phyloP scores from a whole-genome alignment of 768 basidiomycete species.

The Lactarius trivialis region DNA sequence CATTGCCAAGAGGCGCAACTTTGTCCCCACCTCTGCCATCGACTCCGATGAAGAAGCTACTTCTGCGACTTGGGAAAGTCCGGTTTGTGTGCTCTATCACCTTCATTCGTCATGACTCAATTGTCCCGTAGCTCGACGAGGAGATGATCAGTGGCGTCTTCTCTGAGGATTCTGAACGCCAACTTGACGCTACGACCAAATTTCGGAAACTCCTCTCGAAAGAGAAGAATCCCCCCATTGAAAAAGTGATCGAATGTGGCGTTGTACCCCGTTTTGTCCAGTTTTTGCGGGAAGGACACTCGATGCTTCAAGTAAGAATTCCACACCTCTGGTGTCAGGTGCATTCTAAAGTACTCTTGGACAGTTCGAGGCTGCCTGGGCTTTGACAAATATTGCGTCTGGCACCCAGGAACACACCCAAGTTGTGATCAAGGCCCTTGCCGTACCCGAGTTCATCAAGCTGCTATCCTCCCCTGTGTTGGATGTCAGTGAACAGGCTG shows the following conservation, averaged over 20 bases:
- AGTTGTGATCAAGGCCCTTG: slow-evolving; percentile 90
- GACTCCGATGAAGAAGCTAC: slow-evolving; percentile 92
- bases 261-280: slow-evolving; percentile 97
- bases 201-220: slow-evolving; percentile 98
- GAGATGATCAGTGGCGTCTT: slow-evolving; percentile 94
- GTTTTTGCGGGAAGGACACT: slow-evolving; percentile 73
- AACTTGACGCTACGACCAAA: slow-evolving; percentile 95
- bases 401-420: slow-evolving; percentile 98
- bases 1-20: slow-evolving; percentile 95
- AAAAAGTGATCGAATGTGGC: slow-evolving; percentile 94
- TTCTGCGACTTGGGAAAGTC: slow-evolving; percentile 65
- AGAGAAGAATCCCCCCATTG: slow-evolving; percentile 99
- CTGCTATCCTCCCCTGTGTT: slow-evolving; percentile 89
- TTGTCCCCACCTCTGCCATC: slow-evolving; percentile 60
- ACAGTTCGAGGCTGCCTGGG: slow-evolving; percentile 97
- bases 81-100: slow-evolving; percentile 42
- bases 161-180: slow-evolving; percentile 83
- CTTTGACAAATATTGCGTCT: slow-evolving; percentile 94
- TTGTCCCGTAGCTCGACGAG: slow-evolving; percentile 55
- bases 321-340: not conserved
- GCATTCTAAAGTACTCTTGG: slow-evolving; percentile 6
- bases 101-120: slow-evolving; percentile 11
- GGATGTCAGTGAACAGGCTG: slow-evolving; percentile 98
- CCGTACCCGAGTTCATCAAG: slow-evolving; percentile 96
- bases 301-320: slow-evolving; percentile 73